phyloP scores from a whole-genome alignment of 129 eudicot species.

The Calendula officinalis region DNA sequence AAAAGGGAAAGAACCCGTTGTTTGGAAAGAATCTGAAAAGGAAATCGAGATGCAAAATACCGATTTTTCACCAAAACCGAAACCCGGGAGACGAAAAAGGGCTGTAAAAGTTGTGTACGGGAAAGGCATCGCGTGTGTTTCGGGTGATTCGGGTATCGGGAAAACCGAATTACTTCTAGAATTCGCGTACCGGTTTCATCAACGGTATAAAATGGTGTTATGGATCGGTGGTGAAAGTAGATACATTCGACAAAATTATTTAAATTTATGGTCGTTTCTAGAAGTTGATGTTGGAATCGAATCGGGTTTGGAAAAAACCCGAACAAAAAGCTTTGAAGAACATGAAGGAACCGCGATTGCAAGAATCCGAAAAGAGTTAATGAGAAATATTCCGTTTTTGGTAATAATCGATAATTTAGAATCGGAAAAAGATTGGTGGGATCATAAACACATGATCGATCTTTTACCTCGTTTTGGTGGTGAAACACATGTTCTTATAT shows the following conservation, averaged over 20 bases:
- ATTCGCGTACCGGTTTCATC: slow-evolving; percentile 84
- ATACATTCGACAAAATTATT: slow-evolving; percentile 88
- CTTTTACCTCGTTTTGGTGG: slow-evolving; percentile 97
- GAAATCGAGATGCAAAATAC: slow-evolving; percentile 88
- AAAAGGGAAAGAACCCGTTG: slow-evolving; percentile 88
- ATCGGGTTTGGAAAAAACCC: slow-evolving; percentile 56
- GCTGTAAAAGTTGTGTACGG: slow-evolving; percentile 76
- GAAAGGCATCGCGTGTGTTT: slow-evolving; percentile 86
- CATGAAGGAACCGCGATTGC: slow-evolving; percentile 91
- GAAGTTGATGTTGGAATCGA: slow-evolving; percentile 89
- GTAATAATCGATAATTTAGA: slow-evolving; percentile 87
- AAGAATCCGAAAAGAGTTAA: slow-evolving; percentile 86
- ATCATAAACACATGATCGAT: slow-evolving; percentile 86
- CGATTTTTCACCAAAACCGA: slow-evolving; percentile 43
- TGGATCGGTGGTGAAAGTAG: slow-evolving; percentile 99
- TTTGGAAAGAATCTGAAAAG: slow-evolving; percentile 93
- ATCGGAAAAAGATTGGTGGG: slow-evolving; percentile 98
- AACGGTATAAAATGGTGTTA: slow-evolving; percentile 89
- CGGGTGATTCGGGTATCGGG: slow-evolving; percentile 93
- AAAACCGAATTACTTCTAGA: slow-evolving; percentile 94
- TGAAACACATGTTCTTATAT: slow-evolving; percentile 85
- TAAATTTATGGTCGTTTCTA: slow-evolving; percentile 78
- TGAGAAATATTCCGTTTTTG: slow-evolving; percentile 84
- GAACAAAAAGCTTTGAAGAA: slow-evolving; percentile 92
- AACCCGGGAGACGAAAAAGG: slow-evolving; percentile 58